phyloP scores from a whole-genome alignment of 2,329 filamentous ascomycete species.

The Arthrobotrys sinensis region DNA sequence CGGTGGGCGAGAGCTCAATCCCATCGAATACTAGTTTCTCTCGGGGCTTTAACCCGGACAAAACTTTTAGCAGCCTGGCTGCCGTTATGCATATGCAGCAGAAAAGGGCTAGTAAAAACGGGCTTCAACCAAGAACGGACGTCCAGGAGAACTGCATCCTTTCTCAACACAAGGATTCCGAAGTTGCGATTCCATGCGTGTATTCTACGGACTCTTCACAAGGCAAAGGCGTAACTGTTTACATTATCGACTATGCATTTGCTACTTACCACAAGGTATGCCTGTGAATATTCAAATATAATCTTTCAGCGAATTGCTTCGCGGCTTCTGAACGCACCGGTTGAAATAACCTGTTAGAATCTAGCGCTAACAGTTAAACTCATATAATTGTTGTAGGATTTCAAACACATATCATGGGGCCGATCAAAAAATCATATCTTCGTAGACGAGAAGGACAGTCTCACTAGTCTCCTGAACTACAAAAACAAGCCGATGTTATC shows the following conservation, averaged over 20 bases:
- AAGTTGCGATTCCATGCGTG: neutral
- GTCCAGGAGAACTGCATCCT: slow-evolving; percentile 14
- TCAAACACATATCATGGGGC: slow-evolving; percentile 15
- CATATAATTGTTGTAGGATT: neutral
- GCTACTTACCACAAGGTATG: slow-evolving; percentile 1
- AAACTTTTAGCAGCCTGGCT: too few species aligned
- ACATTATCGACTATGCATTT: slow-evolving; percentile 13
- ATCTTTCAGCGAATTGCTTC: too few species aligned
- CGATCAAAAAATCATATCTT: slow-evolving; percentile 12
- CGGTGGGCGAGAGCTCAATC: too few species aligned
- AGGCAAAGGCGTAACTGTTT: slow-evolving; percentile 13
- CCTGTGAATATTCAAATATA: neutral
- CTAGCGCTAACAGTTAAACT: too few species aligned
- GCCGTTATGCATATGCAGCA: too few species aligned
- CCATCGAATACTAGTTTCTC: too few species aligned
- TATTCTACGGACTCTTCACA: slow-evolving; percentile 1
- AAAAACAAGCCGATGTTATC: neutral
- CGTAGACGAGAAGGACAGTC: neutral
- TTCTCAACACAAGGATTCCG: neutral
- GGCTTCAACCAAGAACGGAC: neutral
- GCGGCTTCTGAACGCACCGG: too few species aligned
- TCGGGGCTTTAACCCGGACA: too few species aligned
- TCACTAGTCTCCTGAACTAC: neutral
- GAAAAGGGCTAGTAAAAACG: neutral
- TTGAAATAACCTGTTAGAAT: too few species aligned